Conservation (phyloP, 129 eudicot genomes). For the Pulicaria dysenterica region DNA sequence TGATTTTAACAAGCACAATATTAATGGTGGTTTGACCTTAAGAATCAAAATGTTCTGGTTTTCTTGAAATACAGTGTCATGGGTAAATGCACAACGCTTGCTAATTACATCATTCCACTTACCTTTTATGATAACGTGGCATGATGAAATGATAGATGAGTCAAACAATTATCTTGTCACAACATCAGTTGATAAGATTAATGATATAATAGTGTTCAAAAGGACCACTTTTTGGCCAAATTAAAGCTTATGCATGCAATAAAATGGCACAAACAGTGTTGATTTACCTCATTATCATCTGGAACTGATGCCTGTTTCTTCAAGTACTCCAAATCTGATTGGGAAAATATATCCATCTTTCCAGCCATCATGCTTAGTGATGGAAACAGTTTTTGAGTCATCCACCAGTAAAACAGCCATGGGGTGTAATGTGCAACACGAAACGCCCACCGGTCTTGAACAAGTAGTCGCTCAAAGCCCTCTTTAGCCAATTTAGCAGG, state of each 20-base stretch:
- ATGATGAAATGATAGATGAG: not conserved
- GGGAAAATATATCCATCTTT: constrained; percentile 39
- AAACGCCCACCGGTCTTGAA: constrained; percentile 54
- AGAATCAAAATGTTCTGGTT: not conserved
- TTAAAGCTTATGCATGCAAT: constrained; percentile 5
- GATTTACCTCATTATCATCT: constrained; percentile 42
- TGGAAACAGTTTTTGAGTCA: constrained; percentile 63
- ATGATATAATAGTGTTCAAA: not conserved
- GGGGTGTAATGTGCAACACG: constrained; percentile 64
- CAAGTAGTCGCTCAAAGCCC: constrained; percentile 36
- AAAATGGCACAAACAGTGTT: constrained; percentile 1
- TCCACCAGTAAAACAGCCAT: constrained; percentile 71
- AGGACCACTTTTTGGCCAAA: not conserved
- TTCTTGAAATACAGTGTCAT: not conserved
- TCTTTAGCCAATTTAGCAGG: constrained; percentile 44
- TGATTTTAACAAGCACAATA: not conserved
- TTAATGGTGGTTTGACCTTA: constrained; percentile 4
- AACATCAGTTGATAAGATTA: not conserved
- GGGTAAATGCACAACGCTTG: not conserved
- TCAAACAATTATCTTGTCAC: not conserved
- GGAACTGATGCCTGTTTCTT: constrained; percentile 37
- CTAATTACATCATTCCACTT: not conserved
- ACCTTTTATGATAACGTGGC: not conserved
- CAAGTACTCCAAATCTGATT: constrained; percentile 49
- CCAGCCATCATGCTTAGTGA: constrained; percentile 52